These are phyloP conservation scores for Cymbopogon citratus DNA, from an alignment of 176 grass and related monocot genomes.

Conservation along the genomic window DNA sequence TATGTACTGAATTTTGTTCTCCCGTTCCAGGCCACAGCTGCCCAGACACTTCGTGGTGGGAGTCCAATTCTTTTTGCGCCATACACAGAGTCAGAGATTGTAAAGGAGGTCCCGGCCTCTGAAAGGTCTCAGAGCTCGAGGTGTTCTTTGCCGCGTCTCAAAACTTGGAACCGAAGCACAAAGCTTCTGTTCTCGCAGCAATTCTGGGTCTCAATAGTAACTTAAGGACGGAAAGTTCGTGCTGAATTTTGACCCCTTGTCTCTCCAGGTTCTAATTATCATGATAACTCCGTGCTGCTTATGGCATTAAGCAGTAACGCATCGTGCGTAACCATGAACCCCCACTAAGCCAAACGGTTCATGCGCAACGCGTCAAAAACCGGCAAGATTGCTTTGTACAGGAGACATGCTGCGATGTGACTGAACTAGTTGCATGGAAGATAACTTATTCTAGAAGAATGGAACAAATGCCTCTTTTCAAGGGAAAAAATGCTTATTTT, in stretches of 20 bases:
- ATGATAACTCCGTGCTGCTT: conserved; percentile 32
- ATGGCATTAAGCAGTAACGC: conserved; percentile 19
- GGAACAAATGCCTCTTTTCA: conserved; percentile 21
- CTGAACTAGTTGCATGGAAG: conserved; percentile 29
- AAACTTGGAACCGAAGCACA: conserved; percentile 40
- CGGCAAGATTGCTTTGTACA: background rate
- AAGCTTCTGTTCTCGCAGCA: conserved; percentile 33
- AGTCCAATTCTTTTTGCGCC: conserved; percentile 7
- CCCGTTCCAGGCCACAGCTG: conserved; percentile 6
- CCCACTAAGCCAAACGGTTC: background rate
- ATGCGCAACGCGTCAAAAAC: background rate
- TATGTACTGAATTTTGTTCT: background rate
- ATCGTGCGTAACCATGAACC: background rate
- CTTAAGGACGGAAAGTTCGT: conserved; percentile 35
- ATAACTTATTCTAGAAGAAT: conserved; percentile 37
- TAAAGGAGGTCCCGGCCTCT: conserved; percentile 17
- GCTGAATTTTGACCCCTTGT: conserved; percentile 30
- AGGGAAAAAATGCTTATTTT: background rate
- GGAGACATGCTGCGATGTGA: conserved; percentile 23
- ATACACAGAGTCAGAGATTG: conserved; percentile 2
- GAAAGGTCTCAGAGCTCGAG: conserved; percentile 55
- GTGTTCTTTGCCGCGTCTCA: conserved; percentile 44
- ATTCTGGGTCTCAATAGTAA: conserved; percentile 29
- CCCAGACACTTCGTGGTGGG: conserved; percentile 38
- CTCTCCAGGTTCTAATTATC: conserved; percentile 14